Base-by-base conservation (phyloP, 495 filamentous ascomycete genomes). In the Penicillium crystallinum region DNA sequence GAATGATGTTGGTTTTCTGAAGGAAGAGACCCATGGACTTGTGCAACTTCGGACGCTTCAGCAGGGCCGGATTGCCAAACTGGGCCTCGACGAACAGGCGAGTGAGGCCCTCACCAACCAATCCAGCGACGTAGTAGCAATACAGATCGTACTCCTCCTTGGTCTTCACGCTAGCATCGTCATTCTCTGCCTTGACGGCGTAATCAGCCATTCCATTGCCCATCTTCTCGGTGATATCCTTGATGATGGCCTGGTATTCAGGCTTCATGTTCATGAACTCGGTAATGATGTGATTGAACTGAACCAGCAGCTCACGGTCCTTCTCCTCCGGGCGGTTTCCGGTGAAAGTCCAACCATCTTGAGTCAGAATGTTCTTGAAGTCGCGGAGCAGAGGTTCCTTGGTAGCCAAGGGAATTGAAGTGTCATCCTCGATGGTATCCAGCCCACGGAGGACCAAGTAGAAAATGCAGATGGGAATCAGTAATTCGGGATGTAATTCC, bases 171-270 rank as follows among this genome's bases (percentile, higher is more conserved):
- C 88, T 89, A 45, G 89, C 81, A 49, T 73, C 69, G 58, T 91
- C 88, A 56, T 85, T 73, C 60, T 87, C 89, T 19, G 88, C 84
- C 62, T 95, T 93, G 37, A 86, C 77, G 52, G 81, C 86, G 66
- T 91, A 97, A 68, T 97, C 93, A 22, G 93, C 93, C 93, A 98
- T 98, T 52, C 93, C 93, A 59, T 97, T 89, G 57, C 91, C 92
- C 93, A 98, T 98, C 72, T 90, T 87, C 56, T 87, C 75, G 11
- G 90, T 88, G 66, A 97, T 97, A 59, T 98, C 95, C 75, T 87
- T 88, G 69, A 98, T 91, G 65, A 97, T 92, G 14, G 70, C 81
- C 63, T 80, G 79, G 71, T 97, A 97, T 36, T 77, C 78, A 49
- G 85, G 83, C 74, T 97, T 93, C 65, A 96, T 77, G 69, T 92